A percentile compares a stretch with the other conserved stretches of the same genome.
Conservation (phyloP, 176 grass and related monocot genomes). For the Themeda triandra region DNA sequence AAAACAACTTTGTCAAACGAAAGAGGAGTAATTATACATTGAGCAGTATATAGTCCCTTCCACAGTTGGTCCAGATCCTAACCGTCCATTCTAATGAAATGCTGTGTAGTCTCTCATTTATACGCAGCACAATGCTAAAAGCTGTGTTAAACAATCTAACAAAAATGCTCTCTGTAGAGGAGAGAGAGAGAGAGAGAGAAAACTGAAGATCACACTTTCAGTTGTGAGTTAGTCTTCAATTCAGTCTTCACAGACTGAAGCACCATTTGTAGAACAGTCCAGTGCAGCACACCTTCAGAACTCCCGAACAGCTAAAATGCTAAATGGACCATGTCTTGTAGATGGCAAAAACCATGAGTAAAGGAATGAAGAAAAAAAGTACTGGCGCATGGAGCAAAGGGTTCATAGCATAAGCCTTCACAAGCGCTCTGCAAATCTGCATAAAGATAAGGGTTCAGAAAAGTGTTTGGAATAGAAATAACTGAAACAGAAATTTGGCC, state of each 20-base stretch:
- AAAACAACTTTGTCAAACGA: background rate
- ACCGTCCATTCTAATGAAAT: background rate
- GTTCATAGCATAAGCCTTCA: slow-evolving; percentile 90
- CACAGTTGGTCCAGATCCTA: background rate
- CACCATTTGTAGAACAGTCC: background rate
- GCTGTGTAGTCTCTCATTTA: background rate
- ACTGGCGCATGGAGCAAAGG: slow-evolving; percentile 70
- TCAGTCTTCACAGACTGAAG: background rate
- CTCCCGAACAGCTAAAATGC: background rate
- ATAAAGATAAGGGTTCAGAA: slow-evolving; percentile 6
- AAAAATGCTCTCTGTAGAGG: background rate
- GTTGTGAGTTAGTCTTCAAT: background rate
- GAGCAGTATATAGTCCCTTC: background rate
- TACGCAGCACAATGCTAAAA: background rate
- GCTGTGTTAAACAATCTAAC: slow-evolving; percentile 6
- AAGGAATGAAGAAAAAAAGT: slow-evolving; percentile 71
- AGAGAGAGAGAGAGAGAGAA: background rate
- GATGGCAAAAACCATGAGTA: slow-evolving; percentile 51
- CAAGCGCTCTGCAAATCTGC: slow-evolving; percentile 85
- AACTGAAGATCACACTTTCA: background rate
- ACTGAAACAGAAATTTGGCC: background rate
- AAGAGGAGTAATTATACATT: background rate
- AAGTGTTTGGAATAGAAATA: background rate
- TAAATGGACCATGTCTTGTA: slow-evolving; percentile 73
- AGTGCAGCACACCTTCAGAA: background rate